These are phyloP conservation scores for Penicillium angulare DNA, from an alignment of 495 filamentous ascomycete genomes.

Conservation along the genomic window DNA sequence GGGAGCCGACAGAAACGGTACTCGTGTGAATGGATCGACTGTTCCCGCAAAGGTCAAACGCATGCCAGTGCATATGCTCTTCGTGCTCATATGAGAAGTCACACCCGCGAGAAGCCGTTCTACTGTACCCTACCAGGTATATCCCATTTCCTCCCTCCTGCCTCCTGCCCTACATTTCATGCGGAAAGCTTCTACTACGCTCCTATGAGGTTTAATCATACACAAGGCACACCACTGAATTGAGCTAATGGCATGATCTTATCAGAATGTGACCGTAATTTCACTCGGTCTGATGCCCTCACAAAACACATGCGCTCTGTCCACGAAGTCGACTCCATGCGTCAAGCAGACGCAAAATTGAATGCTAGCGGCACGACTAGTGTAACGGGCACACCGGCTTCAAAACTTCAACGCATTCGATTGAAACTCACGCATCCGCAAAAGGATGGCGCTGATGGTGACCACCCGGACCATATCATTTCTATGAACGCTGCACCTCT, in stretches of 20 bases:
- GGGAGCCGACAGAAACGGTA: slow-evolving; percentile 81
- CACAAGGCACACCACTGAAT: neutral
- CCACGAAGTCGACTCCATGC: slow-evolving; percentile 91
- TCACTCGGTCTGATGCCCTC: slow-evolving; percentile 93
- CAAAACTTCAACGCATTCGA: slow-evolving; percentile 63
- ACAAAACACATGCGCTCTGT: slow-evolving; percentile 99
- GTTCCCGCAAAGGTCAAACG: slow-evolving; percentile 77
- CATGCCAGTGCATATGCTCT: slow-evolving; percentile 95
- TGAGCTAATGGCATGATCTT: neutral
- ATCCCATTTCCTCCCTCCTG: slow-evolving; percentile 7
- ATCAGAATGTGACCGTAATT: slow-evolving; percentile 93
- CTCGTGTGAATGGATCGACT: slow-evolving; percentile 92
- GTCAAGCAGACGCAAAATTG: slow-evolving; percentile 82
- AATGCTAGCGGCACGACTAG: slow-evolving; percentile 45
- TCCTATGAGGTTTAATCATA: neutral
- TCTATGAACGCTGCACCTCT: slow-evolving; percentile 48
- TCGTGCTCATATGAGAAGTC: slow-evolving; percentile 94
- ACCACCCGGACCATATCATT: slow-evolving; percentile 41
- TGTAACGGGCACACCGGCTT: slow-evolving; percentile 44
- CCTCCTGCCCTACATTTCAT: neutral
- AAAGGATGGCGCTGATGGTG: slow-evolving; percentile 47
- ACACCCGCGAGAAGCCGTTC: slow-evolving; percentile 97
- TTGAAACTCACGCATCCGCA: slow-evolving; percentile 58
- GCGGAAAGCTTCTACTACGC: neutral
- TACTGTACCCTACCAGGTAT: slow-evolving; percentile 92